Evolutionary conservation across 495 filamentous ascomycete species (phyloP).

Genomic region (Penicillium lagena): DNA sequence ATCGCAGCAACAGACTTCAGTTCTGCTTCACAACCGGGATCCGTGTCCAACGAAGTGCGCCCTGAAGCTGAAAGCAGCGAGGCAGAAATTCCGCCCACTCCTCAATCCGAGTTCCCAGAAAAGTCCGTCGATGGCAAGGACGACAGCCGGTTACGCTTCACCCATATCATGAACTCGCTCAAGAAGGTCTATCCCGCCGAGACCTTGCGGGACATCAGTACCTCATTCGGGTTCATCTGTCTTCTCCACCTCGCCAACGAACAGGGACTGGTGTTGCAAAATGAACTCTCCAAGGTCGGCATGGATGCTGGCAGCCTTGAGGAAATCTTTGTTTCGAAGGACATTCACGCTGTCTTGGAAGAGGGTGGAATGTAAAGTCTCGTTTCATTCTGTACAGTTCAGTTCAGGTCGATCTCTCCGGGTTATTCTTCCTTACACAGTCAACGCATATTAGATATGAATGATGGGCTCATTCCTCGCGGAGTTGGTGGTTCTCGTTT

Average conservation of each 20-base stretch:
- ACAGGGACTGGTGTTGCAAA: conserved; percentile 70
- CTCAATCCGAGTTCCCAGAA: conserved; percentile 19
- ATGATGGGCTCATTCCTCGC: background rate
- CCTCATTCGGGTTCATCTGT: conserved; percentile 95
- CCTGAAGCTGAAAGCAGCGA: conserved; percentile 19
- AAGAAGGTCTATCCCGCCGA: conserved; percentile 79
- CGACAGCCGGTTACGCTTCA: conserved; percentile 67
- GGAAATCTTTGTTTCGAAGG: conserved; percentile 38
- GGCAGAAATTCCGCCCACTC: conserved; percentile 27
- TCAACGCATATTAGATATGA: background rate
- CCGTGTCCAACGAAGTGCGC: conserved; percentile 13
- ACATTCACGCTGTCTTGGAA: conserved; percentile 34
- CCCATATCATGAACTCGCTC: conserved; percentile 80
- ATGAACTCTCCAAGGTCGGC: conserved; percentile 31
- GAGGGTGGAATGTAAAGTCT: conserved; percentile 25
- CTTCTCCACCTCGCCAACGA: conserved; percentile 95
- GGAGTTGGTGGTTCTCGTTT: conserved; percentile 20
- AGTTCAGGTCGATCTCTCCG: too few relatives aligned
- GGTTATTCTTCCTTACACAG: too few relatives aligned
- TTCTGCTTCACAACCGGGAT: conserved; percentile 21
- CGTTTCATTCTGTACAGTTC: conserved; percentile 18
- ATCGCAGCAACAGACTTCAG: conserved; percentile 30
- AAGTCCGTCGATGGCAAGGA: conserved; percentile 17
- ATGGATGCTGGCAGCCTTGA: conserved; percentile 26
- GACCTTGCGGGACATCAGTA: conserved; percentile 89